Percentiles rank a stretch among this genome's conserved stretches.
Conservation (phyloP, 140 eudicot genomes). For the Senecio squalidus region DNA sequence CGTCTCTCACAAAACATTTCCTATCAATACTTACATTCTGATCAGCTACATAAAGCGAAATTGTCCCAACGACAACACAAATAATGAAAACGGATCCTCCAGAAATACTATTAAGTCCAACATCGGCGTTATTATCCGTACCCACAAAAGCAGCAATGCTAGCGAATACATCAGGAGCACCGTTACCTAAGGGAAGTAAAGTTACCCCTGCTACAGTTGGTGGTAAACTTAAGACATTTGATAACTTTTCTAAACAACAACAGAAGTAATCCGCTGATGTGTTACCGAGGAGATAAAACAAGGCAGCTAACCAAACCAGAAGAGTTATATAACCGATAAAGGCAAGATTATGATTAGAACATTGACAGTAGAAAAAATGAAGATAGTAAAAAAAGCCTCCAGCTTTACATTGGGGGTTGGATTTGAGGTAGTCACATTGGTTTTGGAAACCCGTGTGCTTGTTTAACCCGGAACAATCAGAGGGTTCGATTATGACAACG, state of each 20-base stretch:
- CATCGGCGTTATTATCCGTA: constrained; percentile 39
- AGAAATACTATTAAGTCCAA: constrained; percentile 63
- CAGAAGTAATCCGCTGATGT: constrained; percentile 72
- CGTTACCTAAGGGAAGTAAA: constrained; percentile 70
- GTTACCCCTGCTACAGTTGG: constrained; percentile 82
- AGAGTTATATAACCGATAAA: constrained; percentile 34
- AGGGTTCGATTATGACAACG: constrained; percentile 10
- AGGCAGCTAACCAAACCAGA: constrained; percentile 37
- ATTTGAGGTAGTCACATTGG: constrained; percentile 47
- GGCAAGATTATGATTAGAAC: constrained; percentile 16
- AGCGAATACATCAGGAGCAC: constrained; percentile 75
- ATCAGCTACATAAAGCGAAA: constrained; percentile 37
- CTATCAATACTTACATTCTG: constrained; percentile 36
- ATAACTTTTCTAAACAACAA: constrained; percentile 52
- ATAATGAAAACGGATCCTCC: constrained; percentile 67
- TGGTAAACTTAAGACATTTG: constrained; percentile 36
- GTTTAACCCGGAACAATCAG: constrained; percentile 35
- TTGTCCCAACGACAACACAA: constrained; percentile 56
- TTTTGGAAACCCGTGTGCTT: constrained; percentile 36
- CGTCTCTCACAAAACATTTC: constrained; percentile 52
- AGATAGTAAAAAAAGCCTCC: constrained; percentile 55
- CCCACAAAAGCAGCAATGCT: constrained; percentile 77
- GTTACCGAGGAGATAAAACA: constrained; percentile 63
- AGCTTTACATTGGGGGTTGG: constrained; percentile 47
- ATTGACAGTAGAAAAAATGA: constrained; percentile 51